Conservation (phyloP, 495 filamentous ascomycete species). For the Penicillium herquei region DNA sequence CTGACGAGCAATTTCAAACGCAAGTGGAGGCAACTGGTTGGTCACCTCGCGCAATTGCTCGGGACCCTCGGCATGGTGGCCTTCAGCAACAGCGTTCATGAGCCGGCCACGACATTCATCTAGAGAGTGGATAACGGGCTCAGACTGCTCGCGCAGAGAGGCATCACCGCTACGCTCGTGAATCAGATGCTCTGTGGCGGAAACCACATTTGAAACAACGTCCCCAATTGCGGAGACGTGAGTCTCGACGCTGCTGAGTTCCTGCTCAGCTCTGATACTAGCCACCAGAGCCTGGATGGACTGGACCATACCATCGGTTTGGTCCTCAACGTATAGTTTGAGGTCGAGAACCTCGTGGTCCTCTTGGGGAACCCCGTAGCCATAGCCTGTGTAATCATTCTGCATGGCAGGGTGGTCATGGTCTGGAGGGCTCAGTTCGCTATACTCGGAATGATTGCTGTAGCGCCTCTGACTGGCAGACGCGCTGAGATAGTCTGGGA, state of each 20-base stretch:
- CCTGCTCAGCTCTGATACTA: constrained; percentile 69
- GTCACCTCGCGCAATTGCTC: constrained; percentile 62
- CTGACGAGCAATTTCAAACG: constrained; percentile 82
- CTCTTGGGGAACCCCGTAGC: constrained; percentile 39
- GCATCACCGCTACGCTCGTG: constrained; percentile 37
- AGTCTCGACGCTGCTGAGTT: constrained; percentile 62
- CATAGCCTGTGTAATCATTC: constrained; percentile 29
- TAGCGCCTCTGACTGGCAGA: constrained; percentile 43
- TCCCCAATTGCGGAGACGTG: constrained; percentile 70
- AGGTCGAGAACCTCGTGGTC: constrained; percentile 69
- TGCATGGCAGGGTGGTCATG: constrained; percentile 29
- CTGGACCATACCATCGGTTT: constrained; percentile 76
- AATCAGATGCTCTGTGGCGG: constrained; percentile 62
- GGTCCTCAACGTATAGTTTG: constrained; percentile 82
- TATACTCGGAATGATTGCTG: constrained; percentile 55
- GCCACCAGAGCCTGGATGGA: constrained; percentile 79
- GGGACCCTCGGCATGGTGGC: constrained; percentile 52
- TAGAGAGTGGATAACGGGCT: constrained; percentile 62
- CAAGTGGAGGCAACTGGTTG: constrained; percentile 73
- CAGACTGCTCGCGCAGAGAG: constrained; percentile 53
- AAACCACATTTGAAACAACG: constrained; percentile 67
- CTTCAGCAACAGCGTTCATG: constrained; percentile 63
- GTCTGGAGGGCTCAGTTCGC: constrained; percentile 49
- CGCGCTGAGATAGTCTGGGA: constrained; percentile 49
- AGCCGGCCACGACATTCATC: constrained; percentile 64